phyloP scores from a whole-genome alignment of 139 green algal genomes.

The Edaphochlamys debaryana region DNA sequence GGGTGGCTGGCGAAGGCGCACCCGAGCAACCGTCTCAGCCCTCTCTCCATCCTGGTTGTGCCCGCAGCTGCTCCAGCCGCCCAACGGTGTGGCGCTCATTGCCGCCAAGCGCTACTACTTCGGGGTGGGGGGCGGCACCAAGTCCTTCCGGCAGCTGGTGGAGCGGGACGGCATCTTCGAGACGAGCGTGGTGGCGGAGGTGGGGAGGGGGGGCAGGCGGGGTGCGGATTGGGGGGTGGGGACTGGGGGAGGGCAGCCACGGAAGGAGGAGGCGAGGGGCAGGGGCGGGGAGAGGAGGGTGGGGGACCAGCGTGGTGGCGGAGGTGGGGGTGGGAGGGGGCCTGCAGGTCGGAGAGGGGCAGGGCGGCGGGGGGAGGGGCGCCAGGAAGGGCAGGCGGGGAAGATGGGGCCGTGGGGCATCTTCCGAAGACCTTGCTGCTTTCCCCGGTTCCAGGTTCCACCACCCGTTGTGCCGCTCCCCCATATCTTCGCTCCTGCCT shows the following conservation, averaged over 20 bases:
- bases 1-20: too few relatives aligned
- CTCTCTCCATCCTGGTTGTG: too few relatives aligned
- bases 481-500: too few relatives aligned
- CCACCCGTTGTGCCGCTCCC: too few relatives aligned
- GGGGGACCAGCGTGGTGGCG: too few relatives aligned
- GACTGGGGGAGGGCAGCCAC: not conserved
- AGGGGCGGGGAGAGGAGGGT: not conserved
- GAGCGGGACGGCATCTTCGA: constrained; percentile 46
- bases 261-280: not conserved
- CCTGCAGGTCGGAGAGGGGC: not conserved
- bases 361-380: too few relatives aligned
- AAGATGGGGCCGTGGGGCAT: too few relatives aligned
- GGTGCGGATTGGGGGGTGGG: not conserved
- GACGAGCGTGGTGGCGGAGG: constrained; percentile 12
- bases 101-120: constrained; percentile 97
- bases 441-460: too few relatives aligned
- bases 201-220: not conserved
- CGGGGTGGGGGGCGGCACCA: constrained; percentile 89
- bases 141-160: constrained; percentile 34
- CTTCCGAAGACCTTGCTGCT: too few relatives aligned
- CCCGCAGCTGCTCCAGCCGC: constrained; percentile 63
- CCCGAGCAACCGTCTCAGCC: too few relatives aligned
- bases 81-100: constrained; percentile 80
- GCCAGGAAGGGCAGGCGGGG: not conserved
- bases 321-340: too few relatives aligned